These are phyloP conservation scores for Bruguiera hainesii DNA, from an alignment of 441 rosid species.

Conservation along the genomic window DNA sequence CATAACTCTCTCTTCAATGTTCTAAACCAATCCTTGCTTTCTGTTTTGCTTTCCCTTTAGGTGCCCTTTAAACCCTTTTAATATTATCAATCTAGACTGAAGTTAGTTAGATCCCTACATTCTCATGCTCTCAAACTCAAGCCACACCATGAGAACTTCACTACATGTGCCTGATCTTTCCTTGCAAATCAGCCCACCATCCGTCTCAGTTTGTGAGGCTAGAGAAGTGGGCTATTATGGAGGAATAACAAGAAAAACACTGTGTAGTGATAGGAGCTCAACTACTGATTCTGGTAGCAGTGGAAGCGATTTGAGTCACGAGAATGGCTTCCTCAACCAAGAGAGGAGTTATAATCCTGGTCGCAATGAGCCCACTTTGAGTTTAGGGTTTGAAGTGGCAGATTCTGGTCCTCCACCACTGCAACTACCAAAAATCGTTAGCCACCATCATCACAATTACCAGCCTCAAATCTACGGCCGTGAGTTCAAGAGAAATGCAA, in stretches of 20 bases:
- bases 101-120: conserved; percentile 26
- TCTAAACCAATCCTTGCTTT: conserved; percentile 15
- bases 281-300: conserved; percentile 67
- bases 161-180: conserved; percentile 71
- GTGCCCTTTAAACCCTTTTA: conserved; percentile 20
- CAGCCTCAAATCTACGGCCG: conserved; percentile 64
- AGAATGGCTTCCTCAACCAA: conserved; percentile 38
- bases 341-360: conserved; percentile 23
- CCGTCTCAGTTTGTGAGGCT: conserved; percentile 24
- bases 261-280: conserved; percentile 50
- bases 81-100: conserved; percentile 8
- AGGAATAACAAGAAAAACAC: conserved; percentile 27
- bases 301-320: conserved; percentile 78
- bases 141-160: conserved; percentile 31
- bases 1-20: conserved; percentile 12
- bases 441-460: conserved; percentile 34
- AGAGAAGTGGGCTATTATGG: conserved; percentile 21
- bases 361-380: conserved; percentile 44
- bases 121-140: conserved; percentile 35
- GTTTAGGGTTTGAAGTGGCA: conserved; percentile 54
- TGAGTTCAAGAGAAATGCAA: conserved; percentile 69
- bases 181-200: conserved; percentile 83
- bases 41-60: conserved; percentile 22
- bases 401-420: conserved; percentile 27
- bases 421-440: conserved; percentile 26